phyloP scores from a whole-genome alignment of 176 grass and related monocot genomes.

The Oryza glumipatula region DNA sequence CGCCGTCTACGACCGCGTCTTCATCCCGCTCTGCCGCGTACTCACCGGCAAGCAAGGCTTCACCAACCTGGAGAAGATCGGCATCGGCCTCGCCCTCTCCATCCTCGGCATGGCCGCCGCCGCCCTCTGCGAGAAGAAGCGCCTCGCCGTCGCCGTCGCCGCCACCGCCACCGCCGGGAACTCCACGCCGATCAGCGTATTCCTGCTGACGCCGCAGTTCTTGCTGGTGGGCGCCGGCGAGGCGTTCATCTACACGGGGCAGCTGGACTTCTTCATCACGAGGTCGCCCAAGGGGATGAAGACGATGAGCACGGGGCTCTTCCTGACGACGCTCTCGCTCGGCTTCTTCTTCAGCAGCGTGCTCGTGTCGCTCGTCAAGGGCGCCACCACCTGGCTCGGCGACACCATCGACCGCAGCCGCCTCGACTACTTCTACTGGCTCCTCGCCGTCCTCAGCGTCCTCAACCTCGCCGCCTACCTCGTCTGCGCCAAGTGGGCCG shows the following conservation, averaged over 20 bases:
- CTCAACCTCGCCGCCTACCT: constrained; percentile 63
- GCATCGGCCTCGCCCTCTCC: constrained; percentile 69
- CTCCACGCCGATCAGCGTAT: constrained; percentile 59
- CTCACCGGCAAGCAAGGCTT: constrained; percentile 52
- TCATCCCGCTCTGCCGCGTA: constrained; percentile 66
- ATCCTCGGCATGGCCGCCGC: constrained; percentile 61
- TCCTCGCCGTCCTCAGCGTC: constrained; percentile 57
- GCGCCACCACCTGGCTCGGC: constrained; percentile 57
- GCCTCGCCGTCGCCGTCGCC: constrained; percentile 38
- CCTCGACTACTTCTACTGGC: constrained; percentile 76
- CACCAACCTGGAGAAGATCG: constrained; percentile 73
- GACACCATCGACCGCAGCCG: constrained; percentile 75
- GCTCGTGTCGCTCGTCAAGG: constrained; percentile 72
- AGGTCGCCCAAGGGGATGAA: constrained; percentile 87
- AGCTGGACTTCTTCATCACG: constrained; percentile 93
- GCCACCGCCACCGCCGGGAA: background rate
- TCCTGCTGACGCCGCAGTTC: constrained; percentile 75
- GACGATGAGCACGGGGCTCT: constrained; percentile 88
- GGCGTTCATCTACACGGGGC: constrained; percentile 87
- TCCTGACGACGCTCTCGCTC: constrained; percentile 73
- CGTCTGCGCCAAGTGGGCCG: constrained; percentile 46
- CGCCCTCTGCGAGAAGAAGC: constrained; percentile 58
- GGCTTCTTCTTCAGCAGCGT: constrained; percentile 86
- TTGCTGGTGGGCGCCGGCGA: constrained; percentile 81
- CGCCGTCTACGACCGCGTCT: constrained; percentile 65